These are phyloP conservation scores for Populus simonii DNA, from an alignment of 345 rosid genomes.

Conservation along the genomic window DNA sequence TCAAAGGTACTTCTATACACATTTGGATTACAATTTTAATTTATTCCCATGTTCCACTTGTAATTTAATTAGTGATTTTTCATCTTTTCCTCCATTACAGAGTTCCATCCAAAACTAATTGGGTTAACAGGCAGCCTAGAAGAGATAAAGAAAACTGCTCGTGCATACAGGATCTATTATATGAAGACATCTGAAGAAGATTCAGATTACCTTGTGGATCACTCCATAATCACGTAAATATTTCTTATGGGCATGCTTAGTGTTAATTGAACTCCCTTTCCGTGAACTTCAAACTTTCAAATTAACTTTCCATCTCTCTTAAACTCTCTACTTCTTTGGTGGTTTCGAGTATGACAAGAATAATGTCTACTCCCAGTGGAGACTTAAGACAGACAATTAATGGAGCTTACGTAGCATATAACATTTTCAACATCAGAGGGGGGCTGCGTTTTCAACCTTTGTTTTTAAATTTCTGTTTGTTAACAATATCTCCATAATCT, in stretches of 20 bases:
- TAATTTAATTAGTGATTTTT: neutral
- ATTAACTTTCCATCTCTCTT: neutral
- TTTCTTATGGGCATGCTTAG: neutral
- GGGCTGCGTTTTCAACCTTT: neutral
- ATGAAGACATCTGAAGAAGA: conserved; percentile 97
- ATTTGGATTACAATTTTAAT: conserved; percentile 2
- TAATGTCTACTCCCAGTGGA: neutral
- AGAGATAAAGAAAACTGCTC: conserved; percentile 75
- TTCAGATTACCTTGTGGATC: conserved; percentile 97
- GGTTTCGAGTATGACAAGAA: neutral
- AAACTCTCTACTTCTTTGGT: neutral
- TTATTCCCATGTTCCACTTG: neutral
- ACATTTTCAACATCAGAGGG: too few relatives aligned
- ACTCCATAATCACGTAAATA: conserved; percentile 88
- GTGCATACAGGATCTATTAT: conserved; percentile 89
- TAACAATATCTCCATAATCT: neutral
- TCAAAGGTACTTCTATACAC: conserved; percentile 55
- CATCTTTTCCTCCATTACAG: conserved; percentile 32
- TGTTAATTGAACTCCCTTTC: neutral
- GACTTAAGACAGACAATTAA: too few relatives aligned
- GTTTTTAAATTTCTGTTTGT: neutral
- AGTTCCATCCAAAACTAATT: conserved; percentile 80
- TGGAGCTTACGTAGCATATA: neutral
- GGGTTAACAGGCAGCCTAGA: conserved; percentile 85
- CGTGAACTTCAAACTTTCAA: neutral